A percentile compares a stretch with the other conserved stretches of the same genome.
Evolutionary conservation across 768 basidiomycete genomes (phyloP).

Genomic region (Russula dissimulans): DNA sequence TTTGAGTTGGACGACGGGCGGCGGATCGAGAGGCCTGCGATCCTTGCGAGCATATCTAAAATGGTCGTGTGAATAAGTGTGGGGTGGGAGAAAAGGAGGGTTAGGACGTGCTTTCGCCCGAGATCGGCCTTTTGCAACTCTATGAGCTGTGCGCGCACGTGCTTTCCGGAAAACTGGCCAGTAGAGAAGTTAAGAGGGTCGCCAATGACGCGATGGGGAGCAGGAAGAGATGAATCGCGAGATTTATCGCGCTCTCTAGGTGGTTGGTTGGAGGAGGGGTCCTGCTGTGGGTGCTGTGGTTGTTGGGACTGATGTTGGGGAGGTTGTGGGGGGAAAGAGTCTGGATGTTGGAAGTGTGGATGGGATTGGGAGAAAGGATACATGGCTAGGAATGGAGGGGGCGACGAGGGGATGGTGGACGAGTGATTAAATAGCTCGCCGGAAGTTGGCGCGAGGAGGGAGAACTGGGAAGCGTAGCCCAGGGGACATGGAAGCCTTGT

Average conservation of each 20-base stretch:
- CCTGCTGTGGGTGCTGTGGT: neutral
- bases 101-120: slow-evolving; percentile 25
- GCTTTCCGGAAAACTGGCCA: slow-evolving; percentile 26
- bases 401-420: neutral
- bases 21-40: slow-evolving; percentile 23
- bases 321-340: neutral
- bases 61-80: neutral
- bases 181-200: slow-evolving; percentile 22
- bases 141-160: slow-evolving; percentile 22
- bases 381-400: slow-evolving; percentile 5
- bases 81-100: neutral
- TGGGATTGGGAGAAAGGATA: neutral
- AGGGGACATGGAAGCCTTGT: neutral
- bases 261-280: neutral
- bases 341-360: neutral
- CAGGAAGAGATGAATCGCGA: slow-evolving; percentile 2
- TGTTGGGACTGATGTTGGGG: slow-evolving; percentile 2
- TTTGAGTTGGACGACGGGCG: slow-evolving; percentile 23
- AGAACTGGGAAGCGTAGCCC: neutral
- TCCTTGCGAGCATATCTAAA: slow-evolving; percentile 23
- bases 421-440: slow-evolving; percentile 14
- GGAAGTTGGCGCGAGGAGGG: slow-evolving; percentile 13
- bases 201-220: slow-evolving; percentile 20
- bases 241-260: slow-evolving; percentile 8
- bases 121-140: slow-evolving; percentile 29